Base-by-base conservation (phyloP, 1,284 basidiomycete genomes). In the Tremellales sp. region DNA sequence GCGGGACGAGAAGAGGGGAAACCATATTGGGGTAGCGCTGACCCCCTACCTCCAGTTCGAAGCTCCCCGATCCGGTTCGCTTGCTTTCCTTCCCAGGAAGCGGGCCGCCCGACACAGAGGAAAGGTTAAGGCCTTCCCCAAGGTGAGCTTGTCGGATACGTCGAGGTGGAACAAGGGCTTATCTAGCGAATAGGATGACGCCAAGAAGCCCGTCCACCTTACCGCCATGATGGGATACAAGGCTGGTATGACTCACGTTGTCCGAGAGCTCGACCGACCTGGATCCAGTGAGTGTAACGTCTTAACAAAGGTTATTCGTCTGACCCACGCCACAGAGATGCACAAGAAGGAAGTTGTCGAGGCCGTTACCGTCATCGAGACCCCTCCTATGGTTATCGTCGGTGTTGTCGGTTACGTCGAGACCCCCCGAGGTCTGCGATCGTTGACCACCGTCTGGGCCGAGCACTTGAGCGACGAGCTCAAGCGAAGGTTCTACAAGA, bases 321-420 rank as follows among this genome's bases (percentile, higher is more conserved):
- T 42, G 31, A 45, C 34, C 25, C 5, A 26, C 45, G 33, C 21
- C 47, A 4, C 71, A 92, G 89, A 97, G 80, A 94, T 95, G 91
- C 92, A 97, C 86, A 97, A 95, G 80, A 86, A 90, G 74, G 95
- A 99, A 78, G 86, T 99, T 57, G 95, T 99, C 60, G 95, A 99
- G 81, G 91, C 94, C 42, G 93, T 94, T 65, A 87, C 91, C 59
- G 77, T 98, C 73, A 76, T 99, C 69, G 95, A 99, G 79, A 97
- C 94, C 41, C 95, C 95, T 40, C 94, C 95, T 51, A 82, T 99
- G 79, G 86, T 98, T 54, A 83, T 95, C 56, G 88, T 98, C 60
- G 95, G 95, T 81, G 91, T 94, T 72, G 95, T 99, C 66, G 95
- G 95, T 65, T 99, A 98, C 78, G 91, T 98, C 75, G 95, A 99